A percentile compares a stretch with the other conserved stretches of the same genome.
Conservation (phyloP, 768 basidiomycete genomes). For the Exsudoporus frostii region DNA sequence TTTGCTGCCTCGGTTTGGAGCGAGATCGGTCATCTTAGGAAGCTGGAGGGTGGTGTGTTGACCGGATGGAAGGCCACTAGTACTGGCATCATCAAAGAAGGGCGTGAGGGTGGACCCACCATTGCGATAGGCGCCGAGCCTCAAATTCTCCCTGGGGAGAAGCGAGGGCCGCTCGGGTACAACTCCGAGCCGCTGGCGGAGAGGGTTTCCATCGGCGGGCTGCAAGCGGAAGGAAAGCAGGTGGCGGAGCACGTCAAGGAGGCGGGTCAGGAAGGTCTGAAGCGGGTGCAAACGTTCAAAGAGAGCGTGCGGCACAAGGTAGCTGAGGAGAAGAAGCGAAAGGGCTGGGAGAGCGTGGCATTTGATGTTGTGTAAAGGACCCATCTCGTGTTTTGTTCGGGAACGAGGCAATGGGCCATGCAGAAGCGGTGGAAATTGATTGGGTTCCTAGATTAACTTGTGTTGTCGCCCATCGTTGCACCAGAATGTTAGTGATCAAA, state of each 20-base stretch:
- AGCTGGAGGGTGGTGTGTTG: slow-evolving; percentile 33
- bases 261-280: slow-evolving; percentile 32
- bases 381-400: background rate
- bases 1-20: slow-evolving; percentile 66
- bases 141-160: slow-evolving; percentile 65
- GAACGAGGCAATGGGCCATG: background rate
- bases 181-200: slow-evolving; percentile 38
- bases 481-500: too few relatives aligned
- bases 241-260: slow-evolving; percentile 37
- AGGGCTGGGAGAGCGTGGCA: slow-evolving; percentile 50
- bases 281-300: slow-evolving; percentile 41
- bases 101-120: slow-evolving; percentile 29
- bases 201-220: too few relatives aligned
- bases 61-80: slow-evolving; percentile 55
- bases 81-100: slow-evolving; percentile 59
- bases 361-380: slow-evolving; percentile 36
- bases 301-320: slow-evolving; percentile 42
- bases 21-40: slow-evolving; percentile 58
- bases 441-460: too few relatives aligned
- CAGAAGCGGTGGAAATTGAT: background rate
- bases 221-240: background rate
- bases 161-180: slow-evolving; percentile 62
- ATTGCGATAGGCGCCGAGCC: slow-evolving; percentile 74
- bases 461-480: too few relatives aligned
- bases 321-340: slow-evolving; percentile 32